phyloP scores from a whole-genome alignment of 768 basidiomycete genomes.

The Serendipita sp. region DNA sequence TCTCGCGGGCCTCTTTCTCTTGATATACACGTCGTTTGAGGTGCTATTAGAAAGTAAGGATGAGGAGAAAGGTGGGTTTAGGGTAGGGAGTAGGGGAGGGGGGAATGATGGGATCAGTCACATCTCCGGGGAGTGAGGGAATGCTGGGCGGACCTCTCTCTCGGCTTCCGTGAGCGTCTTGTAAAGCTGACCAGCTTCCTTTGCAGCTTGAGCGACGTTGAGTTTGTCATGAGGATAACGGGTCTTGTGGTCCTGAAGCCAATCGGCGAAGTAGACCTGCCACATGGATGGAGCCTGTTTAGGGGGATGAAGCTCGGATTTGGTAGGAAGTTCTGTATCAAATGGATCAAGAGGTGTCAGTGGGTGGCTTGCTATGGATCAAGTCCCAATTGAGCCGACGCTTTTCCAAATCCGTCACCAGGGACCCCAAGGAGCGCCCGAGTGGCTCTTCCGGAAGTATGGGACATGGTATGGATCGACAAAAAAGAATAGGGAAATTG shows the following conservation, averaged over 20 bases:
- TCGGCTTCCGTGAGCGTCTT: conserved; percentile 58
- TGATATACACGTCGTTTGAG: conserved; percentile 72
- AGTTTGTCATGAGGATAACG: conserved; percentile 39
- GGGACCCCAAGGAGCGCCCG: not conserved
- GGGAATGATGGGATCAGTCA: not conserved
- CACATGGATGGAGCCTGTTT: conserved; percentile 88
- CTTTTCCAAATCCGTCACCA: not conserved
- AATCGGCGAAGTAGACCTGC: conserved; percentile 81
- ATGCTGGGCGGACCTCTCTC: conserved; percentile 46
- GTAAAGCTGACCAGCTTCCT: conserved; percentile 85
- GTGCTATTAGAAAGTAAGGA: conserved; percentile 30
- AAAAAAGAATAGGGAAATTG: not conserved
- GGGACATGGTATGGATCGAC: not conserved
- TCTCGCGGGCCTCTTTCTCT: conserved; percentile 72
- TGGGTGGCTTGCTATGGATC: not conserved
- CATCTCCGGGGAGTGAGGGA: conserved; percentile 12
- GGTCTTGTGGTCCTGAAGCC: conserved; percentile 29
- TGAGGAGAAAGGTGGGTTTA: conserved; percentile 13
- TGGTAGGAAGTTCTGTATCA: conserved; percentile 32
- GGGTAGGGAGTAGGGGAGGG: conserved; percentile 7
- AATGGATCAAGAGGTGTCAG: not conserved
- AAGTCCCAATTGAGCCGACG: not conserved
- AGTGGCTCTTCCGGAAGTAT: no score
- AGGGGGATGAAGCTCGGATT: conserved; percentile 69
- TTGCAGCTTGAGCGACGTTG: conserved; percentile 88